These are phyloP conservation scores for Tardiomyces blankii DNA, from an alignment of 1,139 yeast species.

Conservation along the genomic window DNA sequence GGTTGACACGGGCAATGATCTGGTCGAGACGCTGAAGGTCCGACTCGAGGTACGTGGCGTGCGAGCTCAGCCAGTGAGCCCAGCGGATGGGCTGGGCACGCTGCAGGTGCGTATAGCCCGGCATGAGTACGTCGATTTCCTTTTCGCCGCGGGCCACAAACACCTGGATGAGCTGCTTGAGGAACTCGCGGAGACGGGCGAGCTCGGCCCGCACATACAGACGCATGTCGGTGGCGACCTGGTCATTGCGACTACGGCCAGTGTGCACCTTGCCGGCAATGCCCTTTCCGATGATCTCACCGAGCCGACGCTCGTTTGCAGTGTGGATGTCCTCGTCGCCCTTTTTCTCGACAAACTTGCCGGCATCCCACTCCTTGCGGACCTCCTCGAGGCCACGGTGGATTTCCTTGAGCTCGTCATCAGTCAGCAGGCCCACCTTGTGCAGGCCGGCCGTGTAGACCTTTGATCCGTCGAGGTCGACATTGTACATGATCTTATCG, in stretches of 20 bases:
- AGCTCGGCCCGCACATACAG: conserved; percentile 78
- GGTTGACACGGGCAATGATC: conserved; percentile 71
- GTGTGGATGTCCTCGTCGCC: conserved; percentile 99
- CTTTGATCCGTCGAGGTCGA: conserved; percentile 87
- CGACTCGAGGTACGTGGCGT: conserved; percentile 88
- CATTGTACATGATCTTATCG: conserved; percentile 88
- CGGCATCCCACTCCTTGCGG: conserved; percentile 69
- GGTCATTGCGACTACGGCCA: conserved; percentile 97
- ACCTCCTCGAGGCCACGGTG: conserved; percentile 70
- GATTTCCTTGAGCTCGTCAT: conserved; percentile 63
- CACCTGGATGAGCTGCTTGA: conserved; percentile 53
- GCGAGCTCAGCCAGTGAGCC: conserved; percentile 94
- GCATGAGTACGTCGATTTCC: conserved; percentile 91
- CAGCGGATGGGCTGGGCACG: conserved; percentile 99
- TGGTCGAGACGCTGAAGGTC: conserved; percentile 80
- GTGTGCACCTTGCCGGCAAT: conserved; percentile 98
- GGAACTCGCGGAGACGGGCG: conserved; percentile 43
- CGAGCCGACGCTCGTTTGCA: conserved; percentile 94
- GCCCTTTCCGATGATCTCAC: conserved; percentile 85
- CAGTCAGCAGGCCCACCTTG: conserved; percentile 62
- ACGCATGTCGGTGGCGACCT: conserved; percentile 97
- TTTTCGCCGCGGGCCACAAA: conserved; percentile 64
- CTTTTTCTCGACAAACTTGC: conserved; percentile 65
- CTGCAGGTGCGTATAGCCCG: conserved; percentile 97
- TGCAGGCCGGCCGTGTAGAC: conserved; percentile 83